Evolutionary conservation across 75 land plant genomes (phyloP), one percentile per base, ranked within the genome.

Genomic region (Cunninghamia lanceolata): DNA sequence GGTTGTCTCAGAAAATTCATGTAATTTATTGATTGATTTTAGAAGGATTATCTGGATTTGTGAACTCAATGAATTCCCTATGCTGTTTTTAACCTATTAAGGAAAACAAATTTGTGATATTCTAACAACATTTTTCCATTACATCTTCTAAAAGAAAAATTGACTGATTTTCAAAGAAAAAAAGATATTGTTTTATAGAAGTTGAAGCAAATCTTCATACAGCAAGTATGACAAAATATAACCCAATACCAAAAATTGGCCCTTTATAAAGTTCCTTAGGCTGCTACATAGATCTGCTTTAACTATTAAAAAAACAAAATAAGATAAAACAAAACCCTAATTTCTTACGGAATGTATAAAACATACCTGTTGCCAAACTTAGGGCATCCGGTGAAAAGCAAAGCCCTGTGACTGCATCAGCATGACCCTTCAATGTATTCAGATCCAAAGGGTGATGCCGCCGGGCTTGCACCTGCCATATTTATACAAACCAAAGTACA

Each of bases 341-440:
- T 73, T 34, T 73, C 75, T 73, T 32, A 34, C 15, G 3, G 36
- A 34, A 34, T 73, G 36, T 34, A 73, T 73, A 73, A 30, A 54
- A 43, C 14, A 73, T 87, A 96, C 99, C 96, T 86, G 99, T 95
- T 4, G 97, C 99, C 85, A 98, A 88, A 83, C 87, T 91, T 28
- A 90, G 92, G 30, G 93, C 95, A 87, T 98, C 95, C 14, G 96
- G 83, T 15, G 99, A 90, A 89, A 98, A 98, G 75, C 94, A 93
- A 10, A 98, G 71, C 1, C 90, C 92, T 11, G 91, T 91, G 85
- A 98, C 91, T 43, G 94, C 88, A 88, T 98, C 99, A 1, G 88
- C 94, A 83, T 98, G 99, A 25, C 99, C 99, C 84, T 98, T 98
- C 82, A 98, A 79, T 4, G 99, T 94, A 88, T 95, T 96, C 74